Base-by-base conservation (phyloP, 192 early-diverging fungal species). In the Chytriomyces hyalinus region DNA sequence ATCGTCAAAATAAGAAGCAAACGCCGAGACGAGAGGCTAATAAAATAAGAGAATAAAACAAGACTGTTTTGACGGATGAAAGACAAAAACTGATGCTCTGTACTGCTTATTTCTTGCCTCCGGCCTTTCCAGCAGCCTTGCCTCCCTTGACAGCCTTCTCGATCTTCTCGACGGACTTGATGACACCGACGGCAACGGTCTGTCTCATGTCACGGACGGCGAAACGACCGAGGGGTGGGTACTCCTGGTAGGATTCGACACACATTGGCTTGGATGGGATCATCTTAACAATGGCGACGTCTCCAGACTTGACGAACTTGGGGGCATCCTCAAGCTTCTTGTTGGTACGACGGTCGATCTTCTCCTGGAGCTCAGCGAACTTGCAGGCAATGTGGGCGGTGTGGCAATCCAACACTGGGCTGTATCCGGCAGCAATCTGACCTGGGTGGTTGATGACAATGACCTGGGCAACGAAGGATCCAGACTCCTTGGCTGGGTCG, bases 191-290 rank as follows among this genome's bases (percentile, higher is more conserved):
- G 78, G 95, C 95, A 76, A 97, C 94, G 84, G 96, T 97, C 84
- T 95, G 95, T 87, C 96, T 89, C 95, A 96, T 95, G 80, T 97
- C 96, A 92, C 96, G 93, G 85, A 97, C 93, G 80, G 95, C 96
- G 88, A 97, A 97, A 85, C 96, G 94, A 81, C 96, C 96, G 65
- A 97, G 93, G 76, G 95, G 93, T 64, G 96, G 92, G 88, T 94
- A 97, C 83, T 95, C 93, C 73, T 90, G 86, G 91, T 91, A 97
- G 60, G 95, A 77, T 88, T 97, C 96, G 78, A 97, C 96, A 89
- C 93, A 95, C 91, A 97, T 92, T 79, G 96, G 95, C 94, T 96
- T 95, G 86, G 91, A 92, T 67, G 96, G 96, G 83, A 95, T 82
- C 90, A 97, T 89, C 90, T 94, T 93, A 88, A 97, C 94, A 82